Evolutionary conservation across 108 stramenopile species (phyloP).

Genomic region (Skeletonema marinoi): DNA sequence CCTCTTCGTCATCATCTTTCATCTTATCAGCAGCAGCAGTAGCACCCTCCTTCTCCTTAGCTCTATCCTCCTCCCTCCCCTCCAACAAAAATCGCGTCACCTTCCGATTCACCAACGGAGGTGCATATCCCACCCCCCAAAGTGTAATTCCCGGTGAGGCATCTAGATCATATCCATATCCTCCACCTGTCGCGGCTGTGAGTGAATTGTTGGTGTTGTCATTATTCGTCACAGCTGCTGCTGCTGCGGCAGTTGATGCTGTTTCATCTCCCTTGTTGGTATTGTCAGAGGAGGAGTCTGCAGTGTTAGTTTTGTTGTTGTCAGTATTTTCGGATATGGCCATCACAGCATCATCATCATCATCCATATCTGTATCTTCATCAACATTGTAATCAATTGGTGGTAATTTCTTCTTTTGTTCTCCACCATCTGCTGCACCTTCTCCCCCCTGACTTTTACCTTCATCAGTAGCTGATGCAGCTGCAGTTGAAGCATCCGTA

Average conservation of each 20-base stretch:
- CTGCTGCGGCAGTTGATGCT: neutral
- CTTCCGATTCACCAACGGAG: conserved; percentile 11
- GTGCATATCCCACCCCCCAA: conserved; percentile 71
- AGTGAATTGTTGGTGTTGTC: conserved; percentile 19
- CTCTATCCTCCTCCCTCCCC: conserved; percentile 5
- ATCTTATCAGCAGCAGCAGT: neutral
- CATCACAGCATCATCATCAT: conserved; percentile 1
- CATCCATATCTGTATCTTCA: conserved; percentile 18
- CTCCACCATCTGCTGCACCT: neutral
- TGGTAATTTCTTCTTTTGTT: conserved; percentile 18
- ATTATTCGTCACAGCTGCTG: neutral
- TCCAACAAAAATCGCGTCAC: neutral
- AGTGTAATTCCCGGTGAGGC: conserved; percentile 69
- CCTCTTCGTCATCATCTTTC: neutral
- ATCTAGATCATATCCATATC: conserved; percentile 85
- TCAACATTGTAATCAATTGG: conserved; percentile 26
- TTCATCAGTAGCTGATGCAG: neutral
- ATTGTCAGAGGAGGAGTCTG: neutral
- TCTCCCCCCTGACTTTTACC: neutral
- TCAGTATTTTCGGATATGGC: neutral
- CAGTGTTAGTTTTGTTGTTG: neutral
- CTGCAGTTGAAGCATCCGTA: neutral
- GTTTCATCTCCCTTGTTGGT: neutral
- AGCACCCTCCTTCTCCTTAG: conserved; percentile 31
- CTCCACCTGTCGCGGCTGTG: conserved; percentile 65